Evolutionary conservation across 1,139 yeast species (phyloP), one percentile per base, ranked within the genome.

Genomic region (Magnusiomyces ingens): DNA sequence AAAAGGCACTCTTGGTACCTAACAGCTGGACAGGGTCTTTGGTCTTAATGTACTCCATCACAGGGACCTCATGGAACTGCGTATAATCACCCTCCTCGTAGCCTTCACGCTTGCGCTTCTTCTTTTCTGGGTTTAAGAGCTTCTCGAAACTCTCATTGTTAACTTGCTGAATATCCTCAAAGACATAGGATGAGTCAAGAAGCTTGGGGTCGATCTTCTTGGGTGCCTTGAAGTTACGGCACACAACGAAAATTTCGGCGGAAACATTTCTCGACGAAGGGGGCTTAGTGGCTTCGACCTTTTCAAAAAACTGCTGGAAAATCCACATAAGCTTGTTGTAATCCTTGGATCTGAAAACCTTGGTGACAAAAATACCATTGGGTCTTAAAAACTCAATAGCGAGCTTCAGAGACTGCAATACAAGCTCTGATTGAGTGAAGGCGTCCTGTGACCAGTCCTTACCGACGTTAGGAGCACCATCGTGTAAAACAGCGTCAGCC

Each of bases 381-480:
- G 86, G 86, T 35, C 79, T 76, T 65, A 94, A 77, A 69, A 93
- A 90, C 71, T 94, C 99, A n/a, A 85, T 96, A 0, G 99, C 99
- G 60, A 93, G 77, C 68, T 85, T 90, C 64, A 94, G 76, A 37
- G 98, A 95, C 73, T 90, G 96, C 62, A 93, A 75, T 37, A 96
- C 94, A 64, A 93, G 81, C 68, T 93, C 98, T 19, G 97, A 89
- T 74, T 93, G 99, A 1, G 98, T 89, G 72, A 88, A 94, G 1
- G 99, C 99, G 81, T 93, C 99, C 71, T 94, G 99, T 35, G 88
- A 93, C 99, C 99, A 94, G 22, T 96, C 96, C 65, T 91, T 78
- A 84, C 99, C 99, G 62, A 93, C 99, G 67, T 93, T 94, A 29
- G 99, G 99, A 29, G 99, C 99, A 83, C 99, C 99, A 78, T 93